phyloP scores from a whole-genome alignment of 2,329 filamentous ascomycete genomes.

The Ophiostoma quercus region DNA sequence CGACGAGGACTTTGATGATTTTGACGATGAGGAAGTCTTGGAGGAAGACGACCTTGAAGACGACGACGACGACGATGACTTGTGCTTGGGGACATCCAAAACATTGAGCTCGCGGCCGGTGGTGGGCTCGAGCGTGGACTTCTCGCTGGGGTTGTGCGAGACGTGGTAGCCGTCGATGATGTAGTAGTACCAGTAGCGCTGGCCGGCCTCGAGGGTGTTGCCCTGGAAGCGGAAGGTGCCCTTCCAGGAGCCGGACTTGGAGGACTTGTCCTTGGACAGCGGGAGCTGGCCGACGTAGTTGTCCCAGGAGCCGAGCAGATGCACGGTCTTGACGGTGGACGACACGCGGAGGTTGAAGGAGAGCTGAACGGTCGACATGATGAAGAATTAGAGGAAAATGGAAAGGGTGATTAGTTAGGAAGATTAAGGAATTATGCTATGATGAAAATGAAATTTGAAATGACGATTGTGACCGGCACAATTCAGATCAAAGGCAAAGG shows the following conservation, averaged over 20 bases:
- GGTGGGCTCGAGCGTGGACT: conserved; percentile 88
- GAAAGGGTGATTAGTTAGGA: conserved; percentile 31
- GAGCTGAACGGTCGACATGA: conserved; percentile 87
- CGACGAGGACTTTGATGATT: conserved; percentile 35
- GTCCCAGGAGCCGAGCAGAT: conserved; percentile 97
- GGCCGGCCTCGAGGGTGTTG: conserved; percentile 75
- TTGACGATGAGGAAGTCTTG: conserved; percentile 20
- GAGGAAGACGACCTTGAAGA: conserved; percentile 23
- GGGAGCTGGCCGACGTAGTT: conserved; percentile 92
- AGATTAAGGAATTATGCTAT: conserved; percentile 26
- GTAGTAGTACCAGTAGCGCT: conserved; percentile 99
- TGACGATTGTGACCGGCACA: background rate
- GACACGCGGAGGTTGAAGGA: conserved; percentile 96
- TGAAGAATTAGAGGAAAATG: conserved; percentile 30
- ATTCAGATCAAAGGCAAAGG: conserved; percentile 25
- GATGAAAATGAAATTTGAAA: background rate
- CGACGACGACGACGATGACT: conserved; percentile 39
- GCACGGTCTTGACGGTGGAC: conserved; percentile 92
- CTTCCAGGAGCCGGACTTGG: conserved; percentile 88
- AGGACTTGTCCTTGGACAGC: conserved; percentile 79
- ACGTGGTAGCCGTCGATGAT: conserved; percentile 99
- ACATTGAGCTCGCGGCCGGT: conserved; percentile 96
- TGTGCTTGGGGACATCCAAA: conserved; percentile 75
- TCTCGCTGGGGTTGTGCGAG: conserved; percentile 87
- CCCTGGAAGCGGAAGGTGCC: conserved; percentile 95